Evolutionary conservation across 495 filamentous ascomycete species (phyloP).

Genomic region (Lineolata rhizophorae): DNA sequence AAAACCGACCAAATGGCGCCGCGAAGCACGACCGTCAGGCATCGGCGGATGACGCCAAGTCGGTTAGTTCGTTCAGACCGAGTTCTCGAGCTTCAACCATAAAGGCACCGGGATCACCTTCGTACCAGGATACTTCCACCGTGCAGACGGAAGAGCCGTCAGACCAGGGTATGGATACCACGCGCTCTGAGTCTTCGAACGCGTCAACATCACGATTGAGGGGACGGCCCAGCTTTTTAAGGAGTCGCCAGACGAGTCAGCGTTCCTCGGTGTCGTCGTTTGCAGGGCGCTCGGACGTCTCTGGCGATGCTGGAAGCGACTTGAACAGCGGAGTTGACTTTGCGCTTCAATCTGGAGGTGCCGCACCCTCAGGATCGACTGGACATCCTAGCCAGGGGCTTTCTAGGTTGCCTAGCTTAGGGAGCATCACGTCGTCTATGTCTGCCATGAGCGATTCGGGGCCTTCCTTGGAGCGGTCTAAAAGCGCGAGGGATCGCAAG

Average conservation of each 20-base stretch:
- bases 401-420: constrained; percentile 66
- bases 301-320: constrained; percentile 39
- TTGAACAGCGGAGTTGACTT: constrained; percentile 61
- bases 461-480: constrained; percentile 22
- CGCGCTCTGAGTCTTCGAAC: too few relatives aligned
- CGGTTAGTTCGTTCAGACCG: too few relatives aligned
- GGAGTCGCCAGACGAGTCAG: constrained; percentile 51
- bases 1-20: too few relatives aligned
- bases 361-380: constrained; percentile 35
- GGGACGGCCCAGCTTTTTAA: constrained; percentile 30
- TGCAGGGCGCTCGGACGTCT: constrained; percentile 32
- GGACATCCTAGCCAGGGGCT: constrained; percentile 28
- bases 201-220: too few relatives aligned
- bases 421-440: constrained; percentile 84
- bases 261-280: constrained; percentile 59
- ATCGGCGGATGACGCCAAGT: too few relatives aligned
- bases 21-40: too few relatives aligned
- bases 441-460: constrained; percentile 46
- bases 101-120: too few relatives aligned
- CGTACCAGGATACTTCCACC: too few relatives aligned
- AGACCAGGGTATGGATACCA: too few relatives aligned
- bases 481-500: constrained; percentile 9
- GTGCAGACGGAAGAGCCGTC: too few relatives aligned
- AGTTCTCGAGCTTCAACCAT: too few relatives aligned
- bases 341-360: constrained; percentile 66